phyloP scores from a whole-genome alignment of 495 filamentous ascomycete genomes.

The Tuber brumale region DNA sequence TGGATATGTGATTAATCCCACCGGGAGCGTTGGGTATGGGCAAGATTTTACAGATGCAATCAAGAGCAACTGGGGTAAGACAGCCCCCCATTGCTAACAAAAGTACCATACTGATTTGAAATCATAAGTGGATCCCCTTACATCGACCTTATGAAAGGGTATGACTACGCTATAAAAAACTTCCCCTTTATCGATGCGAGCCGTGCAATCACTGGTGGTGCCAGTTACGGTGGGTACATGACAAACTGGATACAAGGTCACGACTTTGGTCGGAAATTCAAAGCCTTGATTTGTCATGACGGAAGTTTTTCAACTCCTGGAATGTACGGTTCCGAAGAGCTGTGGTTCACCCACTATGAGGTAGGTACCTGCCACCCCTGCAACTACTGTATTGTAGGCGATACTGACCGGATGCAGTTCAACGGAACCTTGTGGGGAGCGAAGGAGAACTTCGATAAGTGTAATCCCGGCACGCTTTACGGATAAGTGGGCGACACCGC shows the following conservation, averaged over 20 bases:
- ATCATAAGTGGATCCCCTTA: conserved; percentile 35
- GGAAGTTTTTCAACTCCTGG: conserved; percentile 73
- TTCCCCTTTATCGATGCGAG: conserved; percentile 66
- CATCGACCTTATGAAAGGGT: conserved; percentile 58
- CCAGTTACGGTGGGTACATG: conserved; percentile 69
- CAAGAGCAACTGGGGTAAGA: conserved; percentile 59
- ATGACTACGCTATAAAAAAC: conserved; percentile 66
- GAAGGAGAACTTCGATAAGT: conserved; percentile 62
- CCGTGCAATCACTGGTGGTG: conserved; percentile 72
- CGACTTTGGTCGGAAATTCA: conserved; percentile 67
- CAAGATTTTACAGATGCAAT: conserved; percentile 73
- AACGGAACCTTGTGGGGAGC: conserved; percentile 68
- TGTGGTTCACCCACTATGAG: conserved; percentile 81
- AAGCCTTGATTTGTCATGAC: conserved; percentile 80
- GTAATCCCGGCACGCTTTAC: conserved; percentile 70
- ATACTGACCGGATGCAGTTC: conserved; percentile 44
- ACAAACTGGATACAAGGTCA: conserved; percentile 66
- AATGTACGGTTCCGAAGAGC: conserved; percentile 64
- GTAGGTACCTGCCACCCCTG: conserved; percentile 9
- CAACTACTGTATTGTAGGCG: background rate
- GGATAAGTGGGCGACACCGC: conserved; percentile 72
- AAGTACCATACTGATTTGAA: background rate
- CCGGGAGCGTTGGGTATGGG: conserved; percentile 78
- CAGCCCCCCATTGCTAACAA: conserved; percentile 5
- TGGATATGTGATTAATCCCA: conserved; percentile 78